Conservation (phyloP, 1,284 basidiomycete species). For the Fistulinella cinereoalba region DNA sequence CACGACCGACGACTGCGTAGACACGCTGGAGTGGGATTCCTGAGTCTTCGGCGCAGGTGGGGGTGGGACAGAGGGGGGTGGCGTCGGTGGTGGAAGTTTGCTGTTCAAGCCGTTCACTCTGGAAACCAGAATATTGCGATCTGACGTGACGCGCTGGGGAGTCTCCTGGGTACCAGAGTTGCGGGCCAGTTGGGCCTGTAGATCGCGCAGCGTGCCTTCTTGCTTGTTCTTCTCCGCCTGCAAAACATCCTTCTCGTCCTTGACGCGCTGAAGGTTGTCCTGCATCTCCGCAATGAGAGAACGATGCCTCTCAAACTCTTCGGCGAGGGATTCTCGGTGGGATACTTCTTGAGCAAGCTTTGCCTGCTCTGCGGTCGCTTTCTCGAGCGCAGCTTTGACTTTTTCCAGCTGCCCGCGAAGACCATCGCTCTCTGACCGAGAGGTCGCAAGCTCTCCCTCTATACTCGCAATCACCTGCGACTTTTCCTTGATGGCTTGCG, state of each 20-base stretch:
- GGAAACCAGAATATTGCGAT: slow-evolving; percentile 54
- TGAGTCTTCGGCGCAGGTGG: slow-evolving; percentile 71
- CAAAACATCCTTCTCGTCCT: slow-evolving; percentile 77
- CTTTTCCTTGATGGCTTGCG: slow-evolving; percentile 52
- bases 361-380: slow-evolving; percentile 55
- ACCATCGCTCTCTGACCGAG: slow-evolving; percentile 50
- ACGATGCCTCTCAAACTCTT: slow-evolving; percentile 75
- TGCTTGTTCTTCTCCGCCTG: slow-evolving; percentile 69
- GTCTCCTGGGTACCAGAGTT: slow-evolving; percentile 45
- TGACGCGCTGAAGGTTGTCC: slow-evolving; percentile 67
- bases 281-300: slow-evolving; percentile 73
- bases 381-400: slow-evolving; percentile 59
- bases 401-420: slow-evolving; percentile 53
- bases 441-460: slow-evolving; percentile 46
- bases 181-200: slow-evolving; percentile 71
- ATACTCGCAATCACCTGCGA: slow-evolving; percentile 43
- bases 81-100: slow-evolving; percentile 85
- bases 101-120: slow-evolving; percentile 58
- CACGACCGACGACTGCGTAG: slow-evolving; percentile 54
- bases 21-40: slow-evolving; percentile 49
- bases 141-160: slow-evolving; percentile 47
- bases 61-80: slow-evolving; percentile 84
- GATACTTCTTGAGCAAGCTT: slow-evolving; percentile 69
- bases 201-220: slow-evolving; percentile 64
- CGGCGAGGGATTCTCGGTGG: slow-evolving; percentile 65